phyloP scores from a whole-genome alignment of 352 stramenopile genomes.

The Globisporangium ultimum region DNA sequence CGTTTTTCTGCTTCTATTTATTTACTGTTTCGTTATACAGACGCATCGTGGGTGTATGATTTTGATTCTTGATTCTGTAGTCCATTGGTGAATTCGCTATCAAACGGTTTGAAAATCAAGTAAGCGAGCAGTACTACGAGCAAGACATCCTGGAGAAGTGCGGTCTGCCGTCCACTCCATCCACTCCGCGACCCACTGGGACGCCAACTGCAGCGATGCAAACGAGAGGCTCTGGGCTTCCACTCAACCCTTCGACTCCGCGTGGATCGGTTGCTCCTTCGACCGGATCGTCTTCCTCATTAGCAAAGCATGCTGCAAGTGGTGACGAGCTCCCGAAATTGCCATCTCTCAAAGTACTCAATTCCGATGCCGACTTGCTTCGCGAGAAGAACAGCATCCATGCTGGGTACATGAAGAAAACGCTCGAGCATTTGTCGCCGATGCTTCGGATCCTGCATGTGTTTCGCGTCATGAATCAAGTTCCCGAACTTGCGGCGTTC shows the following conservation, averaged over 20 bases:
- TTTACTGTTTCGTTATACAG: too few species aligned
- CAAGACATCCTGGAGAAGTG: slow-evolving; percentile 75
- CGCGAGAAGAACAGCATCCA: slow-evolving; percentile 63
- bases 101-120: slow-evolving; percentile 70
- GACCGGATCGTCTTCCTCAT: slow-evolving; percentile 14
- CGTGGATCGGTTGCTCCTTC: slow-evolving; percentile 20
- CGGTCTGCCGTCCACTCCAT: slow-evolving; percentile 21
- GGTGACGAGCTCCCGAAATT: slow-evolving; percentile 40
- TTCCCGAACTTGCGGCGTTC: slow-evolving; percentile 64
- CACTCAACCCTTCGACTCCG: slow-evolving; percentile 10
- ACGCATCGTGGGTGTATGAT: not conserved
- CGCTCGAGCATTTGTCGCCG: slow-evolving; percentile 51
- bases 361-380: slow-evolving; percentile 57
- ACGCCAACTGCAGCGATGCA: not conserved
- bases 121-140: slow-evolving; percentile 73
- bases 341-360: slow-evolving; percentile 68
- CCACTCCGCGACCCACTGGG: slow-evolving; percentile 11
- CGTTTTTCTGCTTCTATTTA: not conserved
- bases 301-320: slow-evolving; percentile 1
- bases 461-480: slow-evolving; percentile 70
- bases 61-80: slow-evolving; percentile 17
- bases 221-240: not conserved
- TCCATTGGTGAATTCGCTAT: slow-evolving; percentile 62
- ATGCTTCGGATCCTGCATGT: slow-evolving; percentile 77
- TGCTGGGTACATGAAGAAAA: slow-evolving; percentile 64